Base-by-base conservation (phyloP, 2,329 filamentous ascomycete genomes). In the Claviceps citrina region DNA sequence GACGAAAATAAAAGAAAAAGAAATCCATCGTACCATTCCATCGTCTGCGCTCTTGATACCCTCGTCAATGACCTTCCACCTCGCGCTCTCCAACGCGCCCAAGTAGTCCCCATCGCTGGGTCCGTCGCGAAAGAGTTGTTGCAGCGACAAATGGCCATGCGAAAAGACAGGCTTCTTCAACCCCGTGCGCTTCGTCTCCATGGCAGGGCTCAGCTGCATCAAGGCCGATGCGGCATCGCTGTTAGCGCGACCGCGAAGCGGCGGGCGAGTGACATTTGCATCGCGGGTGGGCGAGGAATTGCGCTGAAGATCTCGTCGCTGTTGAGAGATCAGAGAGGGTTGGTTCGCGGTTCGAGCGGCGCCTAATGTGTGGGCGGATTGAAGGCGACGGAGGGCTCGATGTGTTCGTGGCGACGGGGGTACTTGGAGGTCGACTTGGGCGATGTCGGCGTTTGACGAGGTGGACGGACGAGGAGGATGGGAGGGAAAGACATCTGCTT, bases 111-210 rank as follows among this genome's bases (percentile, higher is more conserved):
- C 81, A 47, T 78, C 71, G 2, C 76, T 74, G 2, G 86, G 84
- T 0, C 86, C 87, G 46, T 89, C 84, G 48, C 84, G 76, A 35
- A 95, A 68, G 34, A 93, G 70, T 46, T 76, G 68, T 54, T 93
- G 84, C 22, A 95, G 61, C 18, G 73, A 72, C 52, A 80, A 62
- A 42, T 63, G 59, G n/a, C 66, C 61, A 49, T 78, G 72, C 20
- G 72, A 63, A 43, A 63, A 63, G 41, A 62, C 57, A 27, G 61
- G 61, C 40, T 63, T 63, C 50, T 65, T 45, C 59, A 61, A 31
- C 55, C 67, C 51, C n/a, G 55, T 49, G 27, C 61, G 57, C 43
- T 57, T 59, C 46, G 58, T 46, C 45, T 57, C 52, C 8, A 56
- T 54, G 26, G 58, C 54, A 44, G 57, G 43, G 51, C 55, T 51